A percentile compares a stretch with the other conserved stretches of the same genome.
Evolutionary conservation across 2,329 filamentous ascomycete genomes (phyloP).

Genomic region (Xenoacremonium recifei): DNA sequence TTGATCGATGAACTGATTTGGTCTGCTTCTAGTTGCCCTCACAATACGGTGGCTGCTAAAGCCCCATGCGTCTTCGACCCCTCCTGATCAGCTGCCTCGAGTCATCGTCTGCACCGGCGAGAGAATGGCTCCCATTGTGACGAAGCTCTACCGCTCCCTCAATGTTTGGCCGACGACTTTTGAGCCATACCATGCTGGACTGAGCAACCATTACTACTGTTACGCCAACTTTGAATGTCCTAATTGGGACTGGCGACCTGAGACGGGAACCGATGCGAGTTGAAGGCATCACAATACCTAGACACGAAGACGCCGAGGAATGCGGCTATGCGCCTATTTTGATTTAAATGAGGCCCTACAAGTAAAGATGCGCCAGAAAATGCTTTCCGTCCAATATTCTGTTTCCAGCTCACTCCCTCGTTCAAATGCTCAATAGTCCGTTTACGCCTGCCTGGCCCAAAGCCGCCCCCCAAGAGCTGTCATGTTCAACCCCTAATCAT

Average conservation of each 20-base stretch:
- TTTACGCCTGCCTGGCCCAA: constrained; percentile 14
- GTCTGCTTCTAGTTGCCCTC: constrained; percentile 57
- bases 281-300: neutral
- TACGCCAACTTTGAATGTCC: constrained; percentile 74
- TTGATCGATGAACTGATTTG: constrained; percentile 14
- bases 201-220: constrained; percentile 80
- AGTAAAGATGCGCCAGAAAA: constrained; percentile 17
- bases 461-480: too few species aligned
- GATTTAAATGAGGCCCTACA: neutral
- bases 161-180: constrained; percentile 66
- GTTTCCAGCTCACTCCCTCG: neutral
- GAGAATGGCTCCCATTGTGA: constrained; percentile 65
- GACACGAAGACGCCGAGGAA: neutral
- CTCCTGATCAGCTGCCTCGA: constrained; percentile 17
- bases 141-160: constrained; percentile 64
- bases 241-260: constrained; percentile 42
- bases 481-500: too few species aligned
- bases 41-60: constrained; percentile 73
- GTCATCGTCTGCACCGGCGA: constrained; percentile 76
- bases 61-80: constrained; percentile 16
- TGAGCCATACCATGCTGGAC: constrained; percentile 66
- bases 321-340: too few species aligned
- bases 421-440: constrained; percentile 3
- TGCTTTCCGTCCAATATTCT: constrained; percentile 10
- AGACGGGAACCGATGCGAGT: constrained; percentile 1